Evolutionary conservation across 495 filamentous ascomycete genomes (phyloP).

Genomic region (Neurospora sp.): DNA sequence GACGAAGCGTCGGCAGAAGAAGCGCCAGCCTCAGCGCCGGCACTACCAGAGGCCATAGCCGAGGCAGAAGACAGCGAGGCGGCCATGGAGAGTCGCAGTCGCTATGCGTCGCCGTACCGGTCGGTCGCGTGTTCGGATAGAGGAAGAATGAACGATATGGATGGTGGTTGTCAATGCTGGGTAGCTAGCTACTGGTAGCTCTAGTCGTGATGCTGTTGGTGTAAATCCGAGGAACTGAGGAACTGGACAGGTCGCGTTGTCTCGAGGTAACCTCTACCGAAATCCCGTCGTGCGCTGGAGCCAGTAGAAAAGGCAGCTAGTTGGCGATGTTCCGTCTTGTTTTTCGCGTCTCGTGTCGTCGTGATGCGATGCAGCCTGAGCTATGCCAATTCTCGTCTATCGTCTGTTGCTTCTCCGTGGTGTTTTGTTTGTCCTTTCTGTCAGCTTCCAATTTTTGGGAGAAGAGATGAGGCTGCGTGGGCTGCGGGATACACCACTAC

Average conservation of each 20-base stretch:
- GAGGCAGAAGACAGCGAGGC: slow-evolving; percentile 16
- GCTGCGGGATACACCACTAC: background rate
- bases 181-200: background rate
- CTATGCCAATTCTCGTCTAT: background rate
- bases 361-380: background rate
- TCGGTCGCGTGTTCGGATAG: background rate
- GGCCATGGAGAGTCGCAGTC: slow-evolving; percentile 16
- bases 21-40: slow-evolving; percentile 4
- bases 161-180: background rate
- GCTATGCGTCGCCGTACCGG: background rate
- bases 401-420: background rate
- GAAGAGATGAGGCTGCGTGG: background rate
- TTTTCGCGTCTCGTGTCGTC: background rate
- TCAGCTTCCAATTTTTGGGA: background rate
- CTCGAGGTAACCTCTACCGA: background rate
- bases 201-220: background rate
- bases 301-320: background rate
- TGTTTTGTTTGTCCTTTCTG: background rate
- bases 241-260: background rate
- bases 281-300: background rate
- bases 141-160: background rate
- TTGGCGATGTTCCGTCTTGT: background rate
- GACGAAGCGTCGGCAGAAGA: slow-evolving; percentile 2
- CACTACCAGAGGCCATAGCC: slow-evolving; percentile 4
- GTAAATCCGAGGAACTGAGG: background rate